Evolutionary conservation across 208 protist genomes (phyloP), one percentile per base, ranked within the genome.

Genomic region (Leishmania major): DNA sequence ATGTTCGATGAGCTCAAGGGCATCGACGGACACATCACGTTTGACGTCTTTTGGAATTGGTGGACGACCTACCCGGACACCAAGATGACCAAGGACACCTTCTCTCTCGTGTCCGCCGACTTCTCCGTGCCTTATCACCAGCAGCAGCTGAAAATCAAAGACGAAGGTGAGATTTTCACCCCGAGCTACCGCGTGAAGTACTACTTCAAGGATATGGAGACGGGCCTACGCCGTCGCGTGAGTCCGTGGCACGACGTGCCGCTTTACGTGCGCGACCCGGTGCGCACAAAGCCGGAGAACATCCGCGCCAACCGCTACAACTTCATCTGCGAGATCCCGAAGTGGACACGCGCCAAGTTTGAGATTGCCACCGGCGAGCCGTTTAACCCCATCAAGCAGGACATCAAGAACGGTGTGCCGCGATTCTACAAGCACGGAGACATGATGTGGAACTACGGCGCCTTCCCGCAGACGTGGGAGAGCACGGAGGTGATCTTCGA

Each of bases 361-460:
- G 98, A 99, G 89, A 98, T 99, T 80, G 96, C 95, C 57, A 99
- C 97, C 28, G 89, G 92, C 31, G 96, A 99, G 89, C 80, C 91
- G 22, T 98, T 95, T 85, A 99, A 99, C 85, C 98, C 98, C 37
- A 99, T 99, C 86, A 98, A 98, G 91, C 97, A 99, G 85, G 98
- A 99, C 89, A 96, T 98, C 74, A 99, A 99, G 87, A 98, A 99
- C 82, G 98, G 98, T 40, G 83, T 98, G 22, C 94, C 98, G n/a
- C 96, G 98, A 55, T 98, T 98, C 83, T 98, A 99, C 95, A 98
- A 99, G 82, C 92, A 99, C 85, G 98, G 98, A 31, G 94, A 98
- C 83, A 99, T 99, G 94, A 94, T 98, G 93, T 99, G 94, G 90
- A 99, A 99, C 90, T 99, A 99, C 83, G 98, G 98, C 40, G 95